These are phyloP conservation scores for Populus trichocarpa DNA, from an alignment of 441 rosid genomes.

Conservation along the genomic window DNA sequence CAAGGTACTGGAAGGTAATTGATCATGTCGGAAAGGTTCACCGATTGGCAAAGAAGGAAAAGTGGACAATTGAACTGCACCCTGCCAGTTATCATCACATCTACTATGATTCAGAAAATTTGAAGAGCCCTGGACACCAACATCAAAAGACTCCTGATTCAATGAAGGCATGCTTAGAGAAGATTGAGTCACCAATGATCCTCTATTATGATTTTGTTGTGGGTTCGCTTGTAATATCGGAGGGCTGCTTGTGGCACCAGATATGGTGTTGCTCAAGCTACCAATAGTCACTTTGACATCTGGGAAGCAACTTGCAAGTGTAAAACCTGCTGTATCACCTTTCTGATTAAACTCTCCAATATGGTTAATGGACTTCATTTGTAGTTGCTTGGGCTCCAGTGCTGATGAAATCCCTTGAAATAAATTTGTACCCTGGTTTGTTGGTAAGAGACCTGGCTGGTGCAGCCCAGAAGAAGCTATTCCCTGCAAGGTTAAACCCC, in stretches of 20 bases:
- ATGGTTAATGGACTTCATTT: conserved; percentile 38
- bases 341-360: conserved; percentile 43
- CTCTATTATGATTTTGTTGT: conserved; percentile 32
- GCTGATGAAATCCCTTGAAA: conserved; percentile 51
- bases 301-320: conserved; percentile 30
- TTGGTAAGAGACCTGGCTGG: conserved; percentile 35
- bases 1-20: conserved; percentile 27
- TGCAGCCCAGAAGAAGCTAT: conserved; percentile 55
- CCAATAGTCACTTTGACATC: conserved; percentile 37
- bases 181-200: conserved; percentile 44
- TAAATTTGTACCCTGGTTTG: conserved; percentile 39
- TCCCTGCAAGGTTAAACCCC: conserved; percentile 54
- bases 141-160: conserved; percentile 39
- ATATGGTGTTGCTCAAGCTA: conserved; percentile 39
- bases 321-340: conserved; percentile 29
- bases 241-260: conserved; percentile 40
- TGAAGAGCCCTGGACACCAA: conserved; percentile 34
- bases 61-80: conserved; percentile 37
- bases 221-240: conserved; percentile 34
- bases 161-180: conserved; percentile 40
- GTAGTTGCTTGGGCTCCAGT: conserved; percentile 51
- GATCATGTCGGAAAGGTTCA: conserved; percentile 33
- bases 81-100: conserved; percentile 43
- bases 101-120: conserved; percentile 45
- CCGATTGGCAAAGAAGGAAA: conserved; percentile 35